Evolutionary conservation across 805 yeast genomes (phyloP).

Genomic region (Myxozyma nipponensis): DNA sequence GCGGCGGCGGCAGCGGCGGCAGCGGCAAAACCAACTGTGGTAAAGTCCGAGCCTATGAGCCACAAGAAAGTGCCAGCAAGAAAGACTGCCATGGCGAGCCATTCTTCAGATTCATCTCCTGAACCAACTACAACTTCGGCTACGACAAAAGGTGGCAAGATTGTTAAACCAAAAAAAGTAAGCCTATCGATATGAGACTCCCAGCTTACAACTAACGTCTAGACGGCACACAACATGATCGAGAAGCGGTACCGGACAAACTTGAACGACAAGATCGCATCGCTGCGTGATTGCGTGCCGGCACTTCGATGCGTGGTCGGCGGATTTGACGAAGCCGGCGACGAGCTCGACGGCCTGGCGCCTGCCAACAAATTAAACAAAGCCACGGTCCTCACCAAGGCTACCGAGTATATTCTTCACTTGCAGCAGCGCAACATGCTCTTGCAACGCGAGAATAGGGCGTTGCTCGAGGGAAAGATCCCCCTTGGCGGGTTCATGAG

Average conservation of each 20-base stretch:
- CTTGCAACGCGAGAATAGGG: conserved; percentile 50
- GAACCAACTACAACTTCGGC: conserved; percentile 3
- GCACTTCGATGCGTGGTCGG: conserved; percentile 60
- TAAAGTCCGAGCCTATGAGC: too few relatives aligned
- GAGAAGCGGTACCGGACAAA: conserved; percentile 79
- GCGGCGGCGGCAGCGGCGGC: too few relatives aligned
- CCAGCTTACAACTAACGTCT: conserved; percentile 30
- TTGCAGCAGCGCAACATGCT: conserved; percentile 56
- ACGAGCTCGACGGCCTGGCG: conserved; percentile 65
- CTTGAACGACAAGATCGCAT: conserved; percentile 65
- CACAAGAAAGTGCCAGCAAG: too few relatives aligned
- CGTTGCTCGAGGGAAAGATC: conserved; percentile 38
- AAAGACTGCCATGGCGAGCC: background rate
- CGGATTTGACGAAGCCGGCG: conserved; percentile 33
- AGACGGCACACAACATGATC: conserved; percentile 71
- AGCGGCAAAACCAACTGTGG: too few relatives aligned
- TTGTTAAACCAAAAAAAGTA: conserved; percentile 36
- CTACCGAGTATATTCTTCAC: conserved; percentile 75
- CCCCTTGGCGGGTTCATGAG: conserved; percentile 11
- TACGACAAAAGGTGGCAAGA: conserved; percentile 27
- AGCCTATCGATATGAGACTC: background rate
- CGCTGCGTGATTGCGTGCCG: conserved; percentile 74
- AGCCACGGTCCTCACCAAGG: conserved; percentile 71
- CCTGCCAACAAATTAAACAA: conserved; percentile 75
- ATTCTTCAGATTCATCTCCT: conserved; percentile 5